Base-by-base conservation (phyloP, 371 early-diverging fungal genomes). In the Mortierella sp. region DNA sequence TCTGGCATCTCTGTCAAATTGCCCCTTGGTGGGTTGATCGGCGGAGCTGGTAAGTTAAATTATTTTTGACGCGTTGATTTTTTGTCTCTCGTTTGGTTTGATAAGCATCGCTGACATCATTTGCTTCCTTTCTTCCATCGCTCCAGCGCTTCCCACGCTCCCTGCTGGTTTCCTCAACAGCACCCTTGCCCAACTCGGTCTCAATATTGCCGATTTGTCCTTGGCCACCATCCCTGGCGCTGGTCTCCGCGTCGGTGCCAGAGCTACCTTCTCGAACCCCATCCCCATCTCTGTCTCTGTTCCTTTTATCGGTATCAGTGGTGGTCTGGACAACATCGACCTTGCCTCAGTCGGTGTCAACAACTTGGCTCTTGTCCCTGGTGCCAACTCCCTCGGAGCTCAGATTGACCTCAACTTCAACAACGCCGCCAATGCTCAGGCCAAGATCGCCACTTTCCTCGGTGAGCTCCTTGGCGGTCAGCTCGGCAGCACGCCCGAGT, bases 271-370 rank as follows among this genome's bases (percentile, higher is more conserved):
- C 82, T 79, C 82, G 60, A 82, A 85, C 78, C 86, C 86, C 21
- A 80, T 85, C 70, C 86, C 86, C 38, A 72, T 85, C 73, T 77
- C 86, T 3, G 8, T 85, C 72, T 85, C 86, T 13, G 80, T 85
- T 50, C 86, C 86, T 8, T 85, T 72, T 77, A 85, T 85, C 45
- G 86, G 86, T 13, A 70, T 81, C 48, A 77, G 77, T 34, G 82
- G 82, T 58, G 86, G 86, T 73, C 82, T 85, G 14, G 86, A 85
- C 50, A 72, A 73, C 8, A 63, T 85, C 38, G 82, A 85, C 34
- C 73, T 85, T 58, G 75, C 77, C 28, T 55, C 77, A 28, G 76
- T 85, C 44, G 86, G 86, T 31, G 72, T 85, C 70, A 45, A 81
- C 38, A 79, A 82, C 78, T 68, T 85, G 70, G 80, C 78, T 24